These are phyloP conservation scores for Pelargonium australe DNA, from an alignment of 441 rosid species.

Conservation along the genomic window DNA sequence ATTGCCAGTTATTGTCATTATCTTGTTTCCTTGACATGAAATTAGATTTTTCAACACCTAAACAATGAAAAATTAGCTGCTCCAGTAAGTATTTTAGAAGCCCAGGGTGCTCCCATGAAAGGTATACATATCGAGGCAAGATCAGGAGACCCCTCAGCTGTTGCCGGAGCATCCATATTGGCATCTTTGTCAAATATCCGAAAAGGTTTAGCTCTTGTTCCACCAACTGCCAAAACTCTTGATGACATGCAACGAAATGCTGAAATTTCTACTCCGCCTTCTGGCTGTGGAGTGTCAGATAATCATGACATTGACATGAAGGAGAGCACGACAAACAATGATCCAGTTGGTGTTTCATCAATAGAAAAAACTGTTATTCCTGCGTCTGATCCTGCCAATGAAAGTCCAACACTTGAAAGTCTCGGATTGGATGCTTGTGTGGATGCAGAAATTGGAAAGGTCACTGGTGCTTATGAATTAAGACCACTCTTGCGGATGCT, in stretches of 20 bases:
- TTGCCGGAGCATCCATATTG: conserved; percentile 82
- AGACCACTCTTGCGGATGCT: conserved; percentile 31
- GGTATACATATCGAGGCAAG: conserved; percentile 72
- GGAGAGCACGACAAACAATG: conserved; percentile 52
- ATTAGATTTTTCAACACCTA: conserved; percentile 81
- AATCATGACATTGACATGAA: conserved; percentile 64
- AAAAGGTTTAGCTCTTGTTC: conserved; percentile 48
- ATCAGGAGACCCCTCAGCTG: conserved; percentile 79
- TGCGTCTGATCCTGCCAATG: conserved; percentile 46
- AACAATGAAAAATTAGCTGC: conserved; percentile 54
- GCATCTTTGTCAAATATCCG: conserved; percentile 68
- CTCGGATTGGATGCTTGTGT: conserved; percentile 47
- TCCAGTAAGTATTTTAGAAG: conserved; percentile 70
- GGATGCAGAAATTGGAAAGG: conserved; percentile 49
- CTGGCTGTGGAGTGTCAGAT: conserved; percentile 45
- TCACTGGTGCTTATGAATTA: conserved; percentile 47
- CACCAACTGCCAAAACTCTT: conserved; percentile 48
- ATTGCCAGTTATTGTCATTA: conserved; percentile 12
- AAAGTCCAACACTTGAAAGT: conserved; percentile 43
- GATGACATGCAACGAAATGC: conserved; percentile 50
- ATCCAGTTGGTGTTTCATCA: conserved; percentile 41
- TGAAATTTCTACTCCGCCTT: conserved; percentile 46
- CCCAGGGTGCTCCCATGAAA: conserved; percentile 58
- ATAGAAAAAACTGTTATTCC: conserved; percentile 49
- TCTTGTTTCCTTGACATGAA: conserved; percentile 40